Evolutionary conservation across 2,329 filamentous ascomycete species (phyloP), one percentile per base, ranked within the genome.

Genomic region (Colletotrichum brevisporum): DNA sequence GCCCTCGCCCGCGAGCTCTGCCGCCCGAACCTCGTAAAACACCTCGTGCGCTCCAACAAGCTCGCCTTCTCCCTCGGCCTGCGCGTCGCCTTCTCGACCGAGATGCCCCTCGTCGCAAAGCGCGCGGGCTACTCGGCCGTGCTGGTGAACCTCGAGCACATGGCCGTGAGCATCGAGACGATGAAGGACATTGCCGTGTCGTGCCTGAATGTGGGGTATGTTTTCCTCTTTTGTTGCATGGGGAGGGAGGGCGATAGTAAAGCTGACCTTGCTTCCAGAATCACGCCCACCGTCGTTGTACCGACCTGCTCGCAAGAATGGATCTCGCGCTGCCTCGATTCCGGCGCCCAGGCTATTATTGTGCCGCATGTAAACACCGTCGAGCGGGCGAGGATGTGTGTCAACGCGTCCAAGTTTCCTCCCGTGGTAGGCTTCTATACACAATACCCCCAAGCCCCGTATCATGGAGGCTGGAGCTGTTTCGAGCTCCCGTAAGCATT

Each of bases 351-450:
- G 57, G 84, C 83, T 13, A 79, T 87, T 67, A 81, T 87, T 66
- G 83, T 87, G 0, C 85, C 85, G 3, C 78, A 81, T 54, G 79
- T 84, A 67, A 81, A 82, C 72, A 85, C 79, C 6, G 82, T 80
- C 5, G 81, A 85, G 10, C 82, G 85, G 70, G 84, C 83, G 26
- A 77, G 74, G 60, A 76, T 82, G 55, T 79, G 86, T 15, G 84
- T 87, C 9, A 77, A 80, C 71, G 80, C 82, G 10, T 81, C 84
- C 71, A 87, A 86, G 71, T 87, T 87, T 62, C 85, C 85, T 2
- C 85, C 85, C 2, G 75, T 78, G 65, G 85, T 67, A 6, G 21
- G 57, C 48, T 15, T 12, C 6, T 3, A 4, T n/a, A n/a, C n/a
- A n/a, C 31, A 39, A 4, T 2, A 18, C 43, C 26, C 1, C 12